These are phyloP conservation scores for Clonostachys rhizophaga DNA, from an alignment of 2,329 filamentous ascomycete species.

Conservation along the genomic window DNA sequence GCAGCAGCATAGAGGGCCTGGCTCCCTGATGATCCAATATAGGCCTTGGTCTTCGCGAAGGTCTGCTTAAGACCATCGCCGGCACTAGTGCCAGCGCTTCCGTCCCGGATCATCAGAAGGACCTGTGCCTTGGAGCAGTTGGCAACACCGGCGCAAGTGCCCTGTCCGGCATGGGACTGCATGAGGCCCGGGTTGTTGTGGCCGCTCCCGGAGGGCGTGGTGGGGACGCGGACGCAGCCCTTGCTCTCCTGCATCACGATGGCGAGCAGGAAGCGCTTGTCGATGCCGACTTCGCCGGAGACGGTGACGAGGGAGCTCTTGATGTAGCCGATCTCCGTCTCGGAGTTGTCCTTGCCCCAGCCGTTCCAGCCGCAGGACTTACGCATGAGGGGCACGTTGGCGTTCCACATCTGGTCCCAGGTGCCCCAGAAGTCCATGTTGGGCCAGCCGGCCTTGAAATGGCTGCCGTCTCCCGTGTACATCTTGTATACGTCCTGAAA, in stretches of 20 bases:
- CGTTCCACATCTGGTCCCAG: conserved; percentile 8
- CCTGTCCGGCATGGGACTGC: conserved; percentile 9
- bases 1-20: conserved; percentile 9
- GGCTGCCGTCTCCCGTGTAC: conserved; percentile 12
- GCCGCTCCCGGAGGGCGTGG: conserved; percentile 8
- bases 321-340: conserved; percentile 7
- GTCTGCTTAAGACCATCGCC: conserved; percentile 8
- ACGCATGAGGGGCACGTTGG: conserved; percentile 4
- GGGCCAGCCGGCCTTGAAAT: conserved; percentile 10
- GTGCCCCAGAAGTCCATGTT: conserved; percentile 4
- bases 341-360: conserved; percentile 8
- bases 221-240: conserved; percentile 8
- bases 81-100: conserved; percentile 6
- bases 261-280: conserved; percentile 15
- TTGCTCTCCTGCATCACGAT: conserved; percentile 22
- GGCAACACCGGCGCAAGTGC: conserved; percentile 6
- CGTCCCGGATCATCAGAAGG: conserved; percentile 8
- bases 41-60: background rate
- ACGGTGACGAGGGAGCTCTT: conserved; percentile 6
- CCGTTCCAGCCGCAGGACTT: conserved; percentile 9
- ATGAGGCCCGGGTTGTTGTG: conserved; percentile 10
- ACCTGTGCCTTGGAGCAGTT: conserved; percentile 5
- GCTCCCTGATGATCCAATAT: conserved; percentile 2
- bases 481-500: conserved; percentile 7
- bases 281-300: conserved; percentile 4